These are phyloP conservation scores for Colletotrichum ledebouriae DNA, from an alignment of 2,329 filamentous ascomycete genomes.

Conservation along the genomic window DNA sequence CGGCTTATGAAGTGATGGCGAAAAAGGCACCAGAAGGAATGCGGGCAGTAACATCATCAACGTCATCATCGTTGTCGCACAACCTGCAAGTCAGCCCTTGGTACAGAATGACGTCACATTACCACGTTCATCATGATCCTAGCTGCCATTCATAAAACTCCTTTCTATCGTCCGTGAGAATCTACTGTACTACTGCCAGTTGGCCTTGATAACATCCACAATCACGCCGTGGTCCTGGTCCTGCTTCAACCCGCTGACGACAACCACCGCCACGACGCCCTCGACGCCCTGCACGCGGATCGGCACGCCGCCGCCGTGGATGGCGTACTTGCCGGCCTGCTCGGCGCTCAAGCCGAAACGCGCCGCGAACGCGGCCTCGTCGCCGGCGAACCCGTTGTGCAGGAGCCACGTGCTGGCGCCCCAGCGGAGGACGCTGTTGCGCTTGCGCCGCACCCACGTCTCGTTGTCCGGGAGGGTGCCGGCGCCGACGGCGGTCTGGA, in stretches of 20 bases:
- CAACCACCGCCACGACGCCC: constrained; percentile 80
- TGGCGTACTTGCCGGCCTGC: constrained; percentile 74
- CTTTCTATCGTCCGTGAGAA: too few relatives aligned
- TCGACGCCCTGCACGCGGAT: constrained; percentile 80
- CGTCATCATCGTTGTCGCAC: too few relatives aligned
- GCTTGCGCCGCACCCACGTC: constrained; percentile 78
- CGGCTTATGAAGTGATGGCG: too few relatives aligned
- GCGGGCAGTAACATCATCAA: too few relatives aligned
- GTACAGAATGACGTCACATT: too few relatives aligned
- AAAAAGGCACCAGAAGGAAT: too few relatives aligned
- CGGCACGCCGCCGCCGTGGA: constrained; percentile 83
- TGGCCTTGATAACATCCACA: constrained; percentile 74
- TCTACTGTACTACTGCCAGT: constrained; percentile 50
- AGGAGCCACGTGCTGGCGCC: constrained; percentile 79
- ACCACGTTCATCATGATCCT: too few relatives aligned
- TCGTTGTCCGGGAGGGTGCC: constrained; percentile 81
- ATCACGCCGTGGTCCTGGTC: constrained; percentile 83
- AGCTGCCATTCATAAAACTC: too few relatives aligned
- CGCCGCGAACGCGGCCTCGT: constrained; percentile 74
- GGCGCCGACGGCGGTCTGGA: constrained; percentile 76
- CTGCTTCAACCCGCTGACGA: constrained; percentile 82
- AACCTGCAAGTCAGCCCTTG: too few relatives aligned
- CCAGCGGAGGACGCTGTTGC: constrained; percentile 78
- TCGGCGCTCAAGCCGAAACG: constrained; percentile 74
- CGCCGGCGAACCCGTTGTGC: constrained; percentile 74